These are phyloP conservation scores for Schizophyllum amplum DNA, from an alignment of 1,284 basidiomycete species.

Conservation along the genomic window DNA sequence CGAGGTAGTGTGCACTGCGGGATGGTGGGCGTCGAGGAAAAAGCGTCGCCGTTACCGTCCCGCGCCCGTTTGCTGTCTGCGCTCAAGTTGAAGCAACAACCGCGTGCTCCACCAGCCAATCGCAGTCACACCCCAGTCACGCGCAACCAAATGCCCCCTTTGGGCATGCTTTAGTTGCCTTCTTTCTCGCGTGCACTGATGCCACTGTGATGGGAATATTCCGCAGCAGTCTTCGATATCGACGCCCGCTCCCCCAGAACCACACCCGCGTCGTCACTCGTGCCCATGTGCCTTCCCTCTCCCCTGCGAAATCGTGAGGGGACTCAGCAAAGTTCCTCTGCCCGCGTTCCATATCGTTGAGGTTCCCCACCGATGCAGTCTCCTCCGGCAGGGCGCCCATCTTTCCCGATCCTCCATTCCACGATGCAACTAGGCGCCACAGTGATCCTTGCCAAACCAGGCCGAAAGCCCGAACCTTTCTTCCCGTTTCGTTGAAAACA, in stretches of 20 bases:
- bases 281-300: neutral
- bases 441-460: too few relatives aligned
- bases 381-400: too few relatives aligned
- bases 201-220: neutral
- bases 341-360: too few relatives aligned
- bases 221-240: neutral
- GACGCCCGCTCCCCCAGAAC: constrained; percentile 1
- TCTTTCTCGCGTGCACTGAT: neutral
- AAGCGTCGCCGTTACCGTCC: constrained; percentile 1
- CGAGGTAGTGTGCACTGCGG: neutral
- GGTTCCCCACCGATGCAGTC: too few relatives aligned
- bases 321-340: neutral
- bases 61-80: constrained; percentile 7
- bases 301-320: neutral
- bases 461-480: too few relatives aligned
- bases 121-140: neutral
- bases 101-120: neutral
- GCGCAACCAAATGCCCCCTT: neutral
- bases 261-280: neutral
- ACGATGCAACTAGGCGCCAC: too few relatives aligned
- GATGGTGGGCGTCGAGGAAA: neutral
- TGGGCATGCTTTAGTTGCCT: neutral
- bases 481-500: too few relatives aligned
- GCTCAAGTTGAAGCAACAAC: neutral
- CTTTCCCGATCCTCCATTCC: too few relatives aligned